phyloP scores from a whole-genome alignment of 2,329 filamentous ascomycete species.

The Colletotrichum phormii region DNA sequence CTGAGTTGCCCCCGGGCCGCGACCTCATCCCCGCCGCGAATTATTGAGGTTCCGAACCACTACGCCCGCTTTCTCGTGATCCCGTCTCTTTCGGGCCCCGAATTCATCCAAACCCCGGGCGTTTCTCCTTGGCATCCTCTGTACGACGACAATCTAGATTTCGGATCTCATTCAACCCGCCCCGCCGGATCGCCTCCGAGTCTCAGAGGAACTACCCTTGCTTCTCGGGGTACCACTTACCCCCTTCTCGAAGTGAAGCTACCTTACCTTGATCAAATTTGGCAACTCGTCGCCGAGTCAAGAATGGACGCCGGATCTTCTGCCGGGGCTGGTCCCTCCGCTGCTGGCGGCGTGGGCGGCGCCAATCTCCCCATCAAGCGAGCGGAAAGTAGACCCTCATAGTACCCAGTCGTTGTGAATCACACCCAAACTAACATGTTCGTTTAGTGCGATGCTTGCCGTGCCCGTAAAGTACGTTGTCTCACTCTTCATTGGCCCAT shows the following conservation, averaged over 20 bases:
- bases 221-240: background rate
- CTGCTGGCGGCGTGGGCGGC: slow-evolving; percentile 1
- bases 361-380: slow-evolving; percentile 25
- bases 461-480: slow-evolving; percentile 46
- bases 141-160: background rate
- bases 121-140: background rate
- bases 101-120: background rate
- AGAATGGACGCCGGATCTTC: slow-evolving; percentile 21
- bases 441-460: slow-evolving; percentile 46
- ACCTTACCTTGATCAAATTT: background rate
- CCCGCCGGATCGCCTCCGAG: background rate
- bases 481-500: background rate
- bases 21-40: background rate
- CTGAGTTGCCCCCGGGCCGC: slow-evolving; percentile 22
- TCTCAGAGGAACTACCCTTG: background rate
- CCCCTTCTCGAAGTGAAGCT: background rate
- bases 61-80: background rate
- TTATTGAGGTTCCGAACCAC: background rate
- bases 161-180: background rate
- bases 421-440: slow-evolving; percentile 1
- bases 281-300: background rate
- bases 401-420: background rate
- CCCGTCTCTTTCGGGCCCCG: slow-evolving; percentile 13
- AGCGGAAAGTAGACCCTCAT: slow-evolving; percentile 21
- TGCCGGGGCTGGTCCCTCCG: background rate